Conservation (phyloP, 805 yeast species). For the Hanseniaspora meyeri region DNA sequence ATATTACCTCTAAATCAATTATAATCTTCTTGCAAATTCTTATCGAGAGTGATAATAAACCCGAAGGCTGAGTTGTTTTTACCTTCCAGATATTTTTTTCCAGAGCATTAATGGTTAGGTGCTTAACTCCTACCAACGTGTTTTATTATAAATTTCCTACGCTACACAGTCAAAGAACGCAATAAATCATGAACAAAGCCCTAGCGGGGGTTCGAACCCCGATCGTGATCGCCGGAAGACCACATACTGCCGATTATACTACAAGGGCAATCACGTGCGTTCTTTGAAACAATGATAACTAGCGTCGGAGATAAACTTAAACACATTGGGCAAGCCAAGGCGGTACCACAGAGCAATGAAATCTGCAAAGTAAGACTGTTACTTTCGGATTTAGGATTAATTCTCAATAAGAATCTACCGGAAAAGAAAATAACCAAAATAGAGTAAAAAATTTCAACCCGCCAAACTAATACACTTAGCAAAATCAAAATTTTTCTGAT, state of each 20-base stretch:
- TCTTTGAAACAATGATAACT: not conserved
- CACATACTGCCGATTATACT: slow-evolving; percentile 44
- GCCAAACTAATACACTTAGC: not conserved
- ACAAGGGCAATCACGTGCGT: slow-evolving; percentile 30
- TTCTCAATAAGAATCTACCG: no score
- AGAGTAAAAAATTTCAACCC: not conserved
- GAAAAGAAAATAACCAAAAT: not conserved
- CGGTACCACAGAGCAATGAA: not conserved
- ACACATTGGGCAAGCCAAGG: not conserved
- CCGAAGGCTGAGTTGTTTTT: not conserved
- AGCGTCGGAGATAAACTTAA: not conserved
- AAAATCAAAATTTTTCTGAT: not conserved
- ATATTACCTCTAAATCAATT: no score
- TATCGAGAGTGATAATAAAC: not conserved
- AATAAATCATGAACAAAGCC: slow-evolving; percentile 23
- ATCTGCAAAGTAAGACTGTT: not conserved
- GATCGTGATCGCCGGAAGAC: slow-evolving; percentile 43
- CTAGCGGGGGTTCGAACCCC: slow-evolving; percentile 46
- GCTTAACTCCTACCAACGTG: not conserved
- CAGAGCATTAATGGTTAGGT: not conserved
- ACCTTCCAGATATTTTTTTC: not conserved
- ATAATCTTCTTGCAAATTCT: no score
- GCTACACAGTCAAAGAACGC: slow-evolving; percentile 1
- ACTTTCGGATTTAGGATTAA: no score
- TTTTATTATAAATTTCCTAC: no score